Evolutionary conservation across 768 basidiomycete species (phyloP), one percentile per base, ranked within the genome.

Genomic region (Amanita subjunquillea): DNA sequence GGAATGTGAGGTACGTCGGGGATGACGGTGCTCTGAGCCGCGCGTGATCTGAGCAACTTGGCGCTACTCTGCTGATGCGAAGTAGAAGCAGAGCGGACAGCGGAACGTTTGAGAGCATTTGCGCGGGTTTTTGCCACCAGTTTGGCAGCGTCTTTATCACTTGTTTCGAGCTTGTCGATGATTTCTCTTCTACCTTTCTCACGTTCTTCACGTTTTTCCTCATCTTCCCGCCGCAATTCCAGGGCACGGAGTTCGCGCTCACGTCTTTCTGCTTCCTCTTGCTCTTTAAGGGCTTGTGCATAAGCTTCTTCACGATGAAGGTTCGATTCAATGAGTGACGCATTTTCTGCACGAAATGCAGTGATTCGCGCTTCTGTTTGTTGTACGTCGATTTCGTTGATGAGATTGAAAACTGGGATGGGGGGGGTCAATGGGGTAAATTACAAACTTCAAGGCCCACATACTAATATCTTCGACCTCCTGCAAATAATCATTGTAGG

Each of bases 401-500:
- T 92, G 32, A 98, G 82, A 65, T 98, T 97, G 73, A 95, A 97
- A 4, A 91, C 94, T 94, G 48, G 50, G 20, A 55, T 46, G 44
- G 55, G 17, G 17, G 17, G 1, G 17, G 17, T 17, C 17, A 17
- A 30, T 29, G 15, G 29, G 23, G 30, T 10, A n/a, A 48, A 29
- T 42, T 30, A 27, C 34, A 58, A 43, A 57, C 41, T 40, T 46
- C 15, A 8, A 9, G 13, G n/a, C 13, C 37, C 10, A 59, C 67
- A 48, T 40, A 72, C 76, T 72, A 58, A 97, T 85, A 60, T 96
- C 91, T 68, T 99, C 95, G 2, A 94, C 92, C 65, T 91, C 83
- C 67, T 99, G 93, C 9, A 99, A 78, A 63, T 98, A 98, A 63
- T 98, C 88, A 60, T 99, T 96, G 67, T 94, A 97, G 13, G 79